These are phyloP conservation scores for Neonectria ditissima DNA, from an alignment of 2,329 filamentous ascomycete species.

Conservation along the genomic window DNA sequence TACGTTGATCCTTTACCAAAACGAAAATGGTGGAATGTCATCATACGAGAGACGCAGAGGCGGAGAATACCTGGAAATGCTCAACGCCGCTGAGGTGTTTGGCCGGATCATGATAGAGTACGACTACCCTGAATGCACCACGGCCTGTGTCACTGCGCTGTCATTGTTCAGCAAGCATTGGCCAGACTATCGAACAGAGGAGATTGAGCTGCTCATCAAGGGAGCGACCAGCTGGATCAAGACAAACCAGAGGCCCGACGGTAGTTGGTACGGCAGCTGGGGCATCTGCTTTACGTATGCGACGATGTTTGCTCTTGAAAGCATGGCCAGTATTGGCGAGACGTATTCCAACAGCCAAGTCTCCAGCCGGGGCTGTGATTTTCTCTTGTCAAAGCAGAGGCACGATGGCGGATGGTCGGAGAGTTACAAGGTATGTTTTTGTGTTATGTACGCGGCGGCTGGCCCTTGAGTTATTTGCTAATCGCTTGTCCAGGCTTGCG, in stretches of 20 bases:
- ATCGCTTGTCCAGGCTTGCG: conserved; percentile 70
- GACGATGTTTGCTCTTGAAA: conserved; percentile 94
- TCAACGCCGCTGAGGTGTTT: conserved; percentile 98
- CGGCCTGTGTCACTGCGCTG: conserved; percentile 89
- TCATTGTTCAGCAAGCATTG: conserved; percentile 85
- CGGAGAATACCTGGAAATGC: conserved; percentile 80
- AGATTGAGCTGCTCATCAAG: conserved; percentile 79
- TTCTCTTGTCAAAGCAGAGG: conserved; percentile 86
- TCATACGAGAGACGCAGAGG: conserved; percentile 90
- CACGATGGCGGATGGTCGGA: conserved; percentile 97
- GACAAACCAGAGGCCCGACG: conserved; percentile 79
- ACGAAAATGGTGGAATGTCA: conserved; percentile 81
- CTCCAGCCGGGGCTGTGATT: conserved; percentile 82
- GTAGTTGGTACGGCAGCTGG: conserved; percentile 98
- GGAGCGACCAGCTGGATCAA: conserved; percentile 87
- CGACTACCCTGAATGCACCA: conserved; percentile 97
- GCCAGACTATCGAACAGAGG: conserved; percentile 80
- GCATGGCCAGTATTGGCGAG: conserved; percentile 83
- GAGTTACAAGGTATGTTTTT: conserved; percentile 75
- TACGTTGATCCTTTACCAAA: conserved; percentile 92
- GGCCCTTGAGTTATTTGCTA: conserved; percentile 17
- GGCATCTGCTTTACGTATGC: conserved; percentile 98
- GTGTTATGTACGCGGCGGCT: neutral
- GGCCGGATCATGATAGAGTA: conserved; percentile 99
- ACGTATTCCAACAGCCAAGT: conserved; percentile 79